Evolutionary conservation across 73 alveolate species (phyloP), one percentile per base, ranked within the genome.

Genomic region (Paramecium primaurelia): DNA sequence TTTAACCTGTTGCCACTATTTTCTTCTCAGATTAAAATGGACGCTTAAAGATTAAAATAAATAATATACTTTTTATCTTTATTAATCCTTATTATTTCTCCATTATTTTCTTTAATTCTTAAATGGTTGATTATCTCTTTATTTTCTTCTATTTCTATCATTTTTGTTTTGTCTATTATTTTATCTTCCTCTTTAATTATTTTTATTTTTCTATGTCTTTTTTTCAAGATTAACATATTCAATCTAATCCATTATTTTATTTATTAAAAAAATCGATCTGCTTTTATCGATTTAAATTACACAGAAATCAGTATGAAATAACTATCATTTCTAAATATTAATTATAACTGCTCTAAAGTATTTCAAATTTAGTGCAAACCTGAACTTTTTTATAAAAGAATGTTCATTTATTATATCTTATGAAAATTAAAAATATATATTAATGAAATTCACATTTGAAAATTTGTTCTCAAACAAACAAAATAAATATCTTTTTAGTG

Each of bases 141-240:
- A 12, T 8, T 14, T 64, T 64, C 51, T 28, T 64, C 54, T 64
- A 64, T 64, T 64, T 32, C 42, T 32, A 32, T 64, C 42, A 32
- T 64, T 28, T 64, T 34, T 64, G 30, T 64, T 64, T 34, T 10
- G 47, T 54, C 69, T 54, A 54, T n/a, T 54, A 54, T 54, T 54
- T 54, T 54, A 54, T 54, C 32, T 16, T 18, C 69, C 69, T 54
- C 69, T 54, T 54, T 54, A 54, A 18, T 54, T 54, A 64, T 64
- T 28, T 14, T 64, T 28, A 28, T 64, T 64, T 7, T 30, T 12
- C 40, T 73, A 30, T 9, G 59, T 26, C 37, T 20, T 25, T 12
- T 73, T 73, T 37, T 73, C 87, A 40, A 73, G 87, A 73, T 73
- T 40, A 3, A 73, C 59, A 73, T 11, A 34, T 73, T 73, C 87